A percentile compares a stretch with the other conserved stretches of the same genome.
phyloP scores from a whole-genome alignment of 2,329 filamentous ascomycete genomes.

The Aspergillus intermedius region DNA sequence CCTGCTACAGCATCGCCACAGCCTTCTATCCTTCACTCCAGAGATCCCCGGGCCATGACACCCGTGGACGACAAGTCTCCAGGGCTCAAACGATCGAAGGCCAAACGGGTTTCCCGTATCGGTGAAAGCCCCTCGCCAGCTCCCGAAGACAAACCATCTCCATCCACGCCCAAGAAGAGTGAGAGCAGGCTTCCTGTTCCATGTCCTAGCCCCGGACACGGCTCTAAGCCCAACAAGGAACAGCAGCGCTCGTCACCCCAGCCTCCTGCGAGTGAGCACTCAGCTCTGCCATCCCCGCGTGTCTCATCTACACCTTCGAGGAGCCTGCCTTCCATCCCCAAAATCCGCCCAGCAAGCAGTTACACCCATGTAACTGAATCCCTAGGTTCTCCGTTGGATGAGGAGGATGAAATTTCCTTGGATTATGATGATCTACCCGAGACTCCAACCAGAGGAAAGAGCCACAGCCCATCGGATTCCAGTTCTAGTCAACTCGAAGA shows the following conservation, averaged over 20 bases:
- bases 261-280: constrained; percentile 18
- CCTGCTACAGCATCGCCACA: constrained; percentile 18
- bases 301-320: constrained; percentile 44
- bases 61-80: constrained; percentile 25
- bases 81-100: constrained; percentile 35
- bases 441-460: constrained; percentile 20
- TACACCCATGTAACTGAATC: constrained; percentile 25
- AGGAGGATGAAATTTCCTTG: constrained; percentile 22
- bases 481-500: constrained; percentile 19
- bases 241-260: constrained; percentile 14
- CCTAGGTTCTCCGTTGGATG: constrained; percentile 16
- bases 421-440: constrained; percentile 14
- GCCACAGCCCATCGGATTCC: constrained; percentile 21
- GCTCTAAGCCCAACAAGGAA: constrained; percentile 12
- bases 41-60: constrained; percentile 15
- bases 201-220: constrained; percentile 1
- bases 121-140: constrained; percentile 25
- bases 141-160: constrained; percentile 14
- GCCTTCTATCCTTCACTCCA: constrained; percentile 27
- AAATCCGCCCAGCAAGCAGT: constrained; percentile 34
- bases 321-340: constrained; percentile 40
- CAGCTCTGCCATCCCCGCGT: constrained; percentile 28
- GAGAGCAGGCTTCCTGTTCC: constrained; percentile 2
- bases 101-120: constrained; percentile 35
- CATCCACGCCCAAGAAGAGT: constrained; percentile 6